Percentiles rank a stretch among this genome's conserved stretches.
phyloP scores from a whole-genome alignment of 495 filamentous ascomycete species.

The Podospora didyma region DNA sequence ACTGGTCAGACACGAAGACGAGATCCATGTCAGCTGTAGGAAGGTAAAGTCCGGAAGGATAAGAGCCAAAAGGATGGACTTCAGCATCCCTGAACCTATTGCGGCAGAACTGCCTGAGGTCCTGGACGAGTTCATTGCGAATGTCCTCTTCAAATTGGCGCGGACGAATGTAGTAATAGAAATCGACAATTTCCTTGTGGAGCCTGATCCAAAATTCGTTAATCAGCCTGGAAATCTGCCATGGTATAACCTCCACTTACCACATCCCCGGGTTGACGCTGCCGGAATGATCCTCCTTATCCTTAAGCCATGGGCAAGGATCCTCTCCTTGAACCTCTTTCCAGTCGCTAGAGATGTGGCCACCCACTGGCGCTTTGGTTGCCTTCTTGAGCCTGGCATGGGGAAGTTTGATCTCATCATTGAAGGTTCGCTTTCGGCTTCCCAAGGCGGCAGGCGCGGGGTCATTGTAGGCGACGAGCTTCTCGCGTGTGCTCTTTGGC shows the following conservation, averaged over 20 bases:
- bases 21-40: slow-evolving; percentile 93
- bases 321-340: slow-evolving; percentile 30
- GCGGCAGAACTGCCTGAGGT: slow-evolving; percentile 52
- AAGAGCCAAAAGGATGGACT: slow-evolving; percentile 81
- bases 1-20: slow-evolving; percentile 64
- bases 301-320: slow-evolving; percentile 57
- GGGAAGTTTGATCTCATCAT: slow-evolving; percentile 59
- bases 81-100: slow-evolving; percentile 50
- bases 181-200: slow-evolving; percentile 84
- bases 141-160: slow-evolving; percentile 70
- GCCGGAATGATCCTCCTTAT: slow-evolving; percentile 41
- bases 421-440: slow-evolving; percentile 63
- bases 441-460: slow-evolving; percentile 18
- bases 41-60: slow-evolving; percentile 82
- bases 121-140: slow-evolving; percentile 62
- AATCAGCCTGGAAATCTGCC: background rate
- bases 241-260: slow-evolving; percentile 33
- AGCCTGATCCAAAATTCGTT: slow-evolving; percentile 46
- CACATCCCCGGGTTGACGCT: slow-evolving; percentile 43
- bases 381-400: slow-evolving; percentile 42
- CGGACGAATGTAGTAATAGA: slow-evolving; percentile 78
- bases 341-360: slow-evolving; percentile 58
- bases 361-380: slow-evolving; percentile 39
- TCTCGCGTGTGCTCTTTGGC: background rate
- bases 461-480: slow-evolving; percentile 1